Conservation (phyloP, 176 grass and related monocot species). For the Oryza rufipogon region DNA sequence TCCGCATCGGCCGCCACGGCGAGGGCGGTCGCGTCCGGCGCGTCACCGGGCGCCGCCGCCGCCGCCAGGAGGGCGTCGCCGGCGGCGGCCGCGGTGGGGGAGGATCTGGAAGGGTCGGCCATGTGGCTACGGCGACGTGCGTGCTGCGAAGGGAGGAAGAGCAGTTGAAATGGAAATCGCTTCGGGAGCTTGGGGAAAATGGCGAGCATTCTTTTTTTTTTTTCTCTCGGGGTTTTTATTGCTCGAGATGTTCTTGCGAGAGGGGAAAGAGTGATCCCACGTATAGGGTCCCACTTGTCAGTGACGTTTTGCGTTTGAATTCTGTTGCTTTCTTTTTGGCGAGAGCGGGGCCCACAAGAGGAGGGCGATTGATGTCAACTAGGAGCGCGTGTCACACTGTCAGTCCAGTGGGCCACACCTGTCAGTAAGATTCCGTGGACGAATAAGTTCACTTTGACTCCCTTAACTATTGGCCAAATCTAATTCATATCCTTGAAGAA, state of each 20-base stretch:
- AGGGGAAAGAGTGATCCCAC: slow-evolving; percentile 26
- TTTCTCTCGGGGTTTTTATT: slow-evolving; percentile 18
- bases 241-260: slow-evolving; percentile 39
- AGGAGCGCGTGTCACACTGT: too few relatives aligned
- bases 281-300: not conserved
- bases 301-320: not conserved
- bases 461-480: too few relatives aligned
- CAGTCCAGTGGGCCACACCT: not conserved
- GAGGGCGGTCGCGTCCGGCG: slow-evolving; percentile 27
- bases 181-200: slow-evolving; percentile 41
- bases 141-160: not conserved
- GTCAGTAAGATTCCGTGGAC: not conserved
- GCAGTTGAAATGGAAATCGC: slow-evolving; percentile 28
- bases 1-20: slow-evolving; percentile 41
- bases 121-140: slow-evolving; percentile 42
- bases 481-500: too few relatives aligned
- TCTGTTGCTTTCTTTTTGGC: not conserved
- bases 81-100: slow-evolving; percentile 41
- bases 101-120: slow-evolving; percentile 56
- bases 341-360: not conserved
- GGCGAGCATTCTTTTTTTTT: slow-evolving; percentile 5
- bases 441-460: too few relatives aligned
- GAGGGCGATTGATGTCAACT: too few relatives aligned
- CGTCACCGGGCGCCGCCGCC: slow-evolving; percentile 9
- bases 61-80: slow-evolving; percentile 15